A percentile compares a stretch with the other conserved stretches of the same genome.
These are phyloP conservation scores for Pezicula neosporulosa DNA, from an alignment of 2,329 filamentous ascomycete species.

Conservation along the genomic window DNA sequence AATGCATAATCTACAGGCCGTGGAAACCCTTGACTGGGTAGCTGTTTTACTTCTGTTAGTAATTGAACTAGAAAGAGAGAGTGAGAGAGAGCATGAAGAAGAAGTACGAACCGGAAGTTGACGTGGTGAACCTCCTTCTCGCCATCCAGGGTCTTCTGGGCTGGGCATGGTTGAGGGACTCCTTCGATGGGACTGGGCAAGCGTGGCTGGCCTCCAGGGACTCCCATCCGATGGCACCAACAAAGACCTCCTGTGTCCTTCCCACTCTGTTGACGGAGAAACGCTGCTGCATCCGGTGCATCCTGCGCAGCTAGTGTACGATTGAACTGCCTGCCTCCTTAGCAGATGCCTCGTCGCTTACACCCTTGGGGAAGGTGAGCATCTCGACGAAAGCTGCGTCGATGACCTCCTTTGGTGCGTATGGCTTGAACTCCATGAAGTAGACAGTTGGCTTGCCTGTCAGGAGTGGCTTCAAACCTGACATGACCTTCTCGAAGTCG, in stretches of 20 bases:
- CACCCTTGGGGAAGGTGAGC: constrained; percentile 39
- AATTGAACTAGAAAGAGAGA: not conserved
- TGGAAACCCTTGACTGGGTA: constrained; percentile 26
- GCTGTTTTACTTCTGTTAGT: not conserved
- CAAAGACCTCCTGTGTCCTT: constrained; percentile 20
- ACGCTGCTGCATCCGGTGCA: constrained; percentile 23
- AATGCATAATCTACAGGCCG: constrained; percentile 6
- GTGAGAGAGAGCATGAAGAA: no score
- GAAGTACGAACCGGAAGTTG: constrained; percentile 15
- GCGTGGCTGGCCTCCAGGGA: constrained; percentile 20
- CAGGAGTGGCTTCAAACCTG: constrained; percentile 15
- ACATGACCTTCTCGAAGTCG: constrained; percentile 15
- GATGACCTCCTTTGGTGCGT: constrained; percentile 25
- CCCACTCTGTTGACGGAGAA: constrained; percentile 12
- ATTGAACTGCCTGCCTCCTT: constrained; percentile 17
- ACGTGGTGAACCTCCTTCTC: constrained; percentile 20
- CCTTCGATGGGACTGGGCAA: no score
- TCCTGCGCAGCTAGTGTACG: constrained; percentile 14
- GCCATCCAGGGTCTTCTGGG: constrained; percentile 8
- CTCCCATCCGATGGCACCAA: constrained; percentile 22
- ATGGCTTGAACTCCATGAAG: constrained; percentile 24
- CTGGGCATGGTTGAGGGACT: no score
- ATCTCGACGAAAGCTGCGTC: constrained; percentile 31
- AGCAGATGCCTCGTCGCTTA: constrained; percentile 32
- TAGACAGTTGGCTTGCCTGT: constrained; percentile 18